Evolutionary conservation across 1,284 basidiomycete species (phyloP).

Genomic region (Sutorius eximius): DNA sequence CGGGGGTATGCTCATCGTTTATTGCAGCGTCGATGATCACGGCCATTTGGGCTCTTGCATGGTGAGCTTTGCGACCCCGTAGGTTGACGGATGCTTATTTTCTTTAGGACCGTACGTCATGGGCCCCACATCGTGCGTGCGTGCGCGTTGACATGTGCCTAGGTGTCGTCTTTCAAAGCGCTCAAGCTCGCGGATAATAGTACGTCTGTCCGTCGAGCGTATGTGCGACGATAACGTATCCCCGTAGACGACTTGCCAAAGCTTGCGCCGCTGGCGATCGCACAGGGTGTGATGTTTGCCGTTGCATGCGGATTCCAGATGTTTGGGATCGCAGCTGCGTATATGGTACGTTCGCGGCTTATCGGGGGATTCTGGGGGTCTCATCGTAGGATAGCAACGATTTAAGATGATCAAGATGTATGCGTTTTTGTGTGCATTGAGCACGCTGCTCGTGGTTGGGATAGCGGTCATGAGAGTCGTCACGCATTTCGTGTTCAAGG

Average conservation of each 20-base stretch:
- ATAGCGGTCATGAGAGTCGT: conserved; percentile 58
- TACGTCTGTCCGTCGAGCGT: conserved; percentile 34
- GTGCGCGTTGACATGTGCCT: conserved; percentile 1
- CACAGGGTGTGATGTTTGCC: conserved; percentile 57
- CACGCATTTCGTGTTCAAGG: conserved; percentile 70
- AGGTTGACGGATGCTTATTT: neutral
- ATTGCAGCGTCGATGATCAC: conserved; percentile 46
- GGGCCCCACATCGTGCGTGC: neutral
- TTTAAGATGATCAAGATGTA: conserved; percentile 55
- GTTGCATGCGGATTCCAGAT: conserved; percentile 54
- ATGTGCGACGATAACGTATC: neutral
- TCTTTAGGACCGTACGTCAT: conserved; percentile 50
- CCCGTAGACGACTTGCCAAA: conserved; percentile 44
- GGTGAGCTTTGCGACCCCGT: conserved; percentile 43
- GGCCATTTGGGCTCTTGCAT: conserved; percentile 59
- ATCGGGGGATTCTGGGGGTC: neutral
- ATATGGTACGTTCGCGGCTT: conserved; percentile 46
- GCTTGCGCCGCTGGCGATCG: conserved; percentile 59
- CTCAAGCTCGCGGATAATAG: conserved; percentile 48
- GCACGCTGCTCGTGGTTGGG: conserved; percentile 51
- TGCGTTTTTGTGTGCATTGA: conserved; percentile 51
- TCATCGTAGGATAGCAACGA: conserved; percentile 51
- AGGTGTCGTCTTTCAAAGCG: conserved; percentile 63
- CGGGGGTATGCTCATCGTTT: neutral
- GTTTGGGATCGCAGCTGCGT: conserved; percentile 55